These are phyloP conservation scores for Xylariaceae sp. DNA, from an alignment of 2,329 filamentous ascomycete species.

Conservation along the genomic window DNA sequence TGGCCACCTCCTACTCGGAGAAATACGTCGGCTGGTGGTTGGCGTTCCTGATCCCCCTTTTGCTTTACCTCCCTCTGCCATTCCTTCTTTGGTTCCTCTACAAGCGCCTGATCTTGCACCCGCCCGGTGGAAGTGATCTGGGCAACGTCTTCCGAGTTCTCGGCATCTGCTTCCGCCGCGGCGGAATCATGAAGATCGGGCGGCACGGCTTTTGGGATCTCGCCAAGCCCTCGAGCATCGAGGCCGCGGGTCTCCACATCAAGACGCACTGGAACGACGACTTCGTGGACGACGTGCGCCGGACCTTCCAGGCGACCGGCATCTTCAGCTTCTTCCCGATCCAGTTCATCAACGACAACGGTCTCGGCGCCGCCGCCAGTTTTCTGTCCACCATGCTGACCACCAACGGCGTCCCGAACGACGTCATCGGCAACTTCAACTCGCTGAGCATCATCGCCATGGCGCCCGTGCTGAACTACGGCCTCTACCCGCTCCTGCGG, in stretches of 20 bases:
- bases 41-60: conserved; percentile 46
- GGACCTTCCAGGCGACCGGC: conserved; percentile 62
- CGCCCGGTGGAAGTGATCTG: conserved; percentile 50
- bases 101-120: conserved; percentile 46
- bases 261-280: conserved; percentile 61
- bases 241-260: conserved; percentile 43
- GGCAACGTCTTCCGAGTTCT: conserved; percentile 47
- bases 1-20: conserved; percentile 55
- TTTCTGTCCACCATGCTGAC: conserved; percentile 52
- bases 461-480: conserved; percentile 50
- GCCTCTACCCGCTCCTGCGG: conserved; percentile 50
- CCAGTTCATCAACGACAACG: conserved; percentile 49
- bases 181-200: conserved; percentile 43
- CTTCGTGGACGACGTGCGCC: conserved; percentile 67
- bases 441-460: conserved; percentile 50
- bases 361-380: conserved; percentile 52
- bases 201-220: conserved; percentile 59
- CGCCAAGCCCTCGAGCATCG: conserved; percentile 59
- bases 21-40: conserved; percentile 56
- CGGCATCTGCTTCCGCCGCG: conserved; percentile 43
- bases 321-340: conserved; percentile 59
- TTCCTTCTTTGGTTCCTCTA: conserved; percentile 46
- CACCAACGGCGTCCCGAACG: conserved; percentile 54
- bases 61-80: conserved; percentile 49
- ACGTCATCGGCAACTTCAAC: conserved; percentile 54